Conservation (phyloP, 192 early-diverging fungal species). For the Thamnidium elegans region DNA sequence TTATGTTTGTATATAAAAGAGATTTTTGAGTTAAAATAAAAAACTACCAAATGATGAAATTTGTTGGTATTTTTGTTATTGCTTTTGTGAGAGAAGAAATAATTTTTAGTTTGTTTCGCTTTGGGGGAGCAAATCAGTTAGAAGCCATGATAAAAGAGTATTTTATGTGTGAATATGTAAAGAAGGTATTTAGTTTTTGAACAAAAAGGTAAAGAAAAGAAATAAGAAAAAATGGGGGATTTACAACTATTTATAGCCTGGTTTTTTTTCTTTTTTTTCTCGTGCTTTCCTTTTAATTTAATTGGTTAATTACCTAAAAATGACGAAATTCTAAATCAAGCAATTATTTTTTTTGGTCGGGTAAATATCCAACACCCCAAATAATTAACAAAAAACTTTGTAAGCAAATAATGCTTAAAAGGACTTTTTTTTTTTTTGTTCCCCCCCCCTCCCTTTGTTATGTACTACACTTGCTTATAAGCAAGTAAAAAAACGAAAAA, state of each 20-base stretch:
- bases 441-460: too few relatives aligned
- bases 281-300: too few relatives aligned
- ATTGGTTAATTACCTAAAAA: too few relatives aligned
- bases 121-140: slow-evolving; percentile 9
- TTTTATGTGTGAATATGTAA: slow-evolving; percentile 1
- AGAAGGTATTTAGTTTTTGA: not conserved
- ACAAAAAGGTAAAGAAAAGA: slow-evolving; percentile 3
- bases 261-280: too few relatives aligned
- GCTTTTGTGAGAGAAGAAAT: not conserved
- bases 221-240: not conserved
- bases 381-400: too few relatives aligned
- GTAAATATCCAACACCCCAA: too few relatives aligned
- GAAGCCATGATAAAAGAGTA: slow-evolving; percentile 9
- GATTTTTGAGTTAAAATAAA: not conserved
- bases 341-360: too few relatives aligned
- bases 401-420: too few relatives aligned
- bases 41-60: not conserved
- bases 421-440: too few relatives aligned
- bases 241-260: not conserved
- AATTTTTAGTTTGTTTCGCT: slow-evolving; percentile 1
- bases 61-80: slow-evolving; percentile 13
- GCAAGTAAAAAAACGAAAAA: too few relatives aligned
- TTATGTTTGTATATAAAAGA: slow-evolving; percentile 13
- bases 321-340: too few relatives aligned
- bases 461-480: too few relatives aligned